Conservation (phyloP, 169 alveolate species). For the Plasmodium gonderi region DNA sequence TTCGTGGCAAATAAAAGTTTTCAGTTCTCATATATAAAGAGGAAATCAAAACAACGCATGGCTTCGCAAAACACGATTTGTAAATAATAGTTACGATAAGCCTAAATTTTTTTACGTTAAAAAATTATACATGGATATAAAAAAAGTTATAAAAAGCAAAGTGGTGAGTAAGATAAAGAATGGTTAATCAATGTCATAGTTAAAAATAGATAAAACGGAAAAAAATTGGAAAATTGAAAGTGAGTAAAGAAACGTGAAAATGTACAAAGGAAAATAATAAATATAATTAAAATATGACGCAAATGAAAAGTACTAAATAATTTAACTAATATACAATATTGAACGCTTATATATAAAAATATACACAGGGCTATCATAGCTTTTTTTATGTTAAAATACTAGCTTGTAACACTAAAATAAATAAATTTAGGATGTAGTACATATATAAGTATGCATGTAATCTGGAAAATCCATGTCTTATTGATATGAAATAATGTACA, state of each 20-base stretch:
- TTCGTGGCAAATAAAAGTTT: neutral
- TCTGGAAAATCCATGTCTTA: neutral
- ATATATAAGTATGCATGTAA: neutral
- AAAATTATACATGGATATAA: neutral
- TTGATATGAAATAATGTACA: neutral
- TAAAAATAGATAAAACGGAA: no score
- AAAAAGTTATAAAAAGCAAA: neutral
- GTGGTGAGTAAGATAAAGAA: neutral
- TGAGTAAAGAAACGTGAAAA: neutral
- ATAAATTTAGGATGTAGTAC: neutral
- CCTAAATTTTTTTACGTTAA: neutral
- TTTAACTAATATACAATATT: neutral
- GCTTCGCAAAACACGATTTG: neutral
- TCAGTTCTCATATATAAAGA: neutral
- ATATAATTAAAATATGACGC: neutral
- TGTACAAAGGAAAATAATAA: neutral
- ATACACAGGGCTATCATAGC: neutral
- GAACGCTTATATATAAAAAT: neutral
- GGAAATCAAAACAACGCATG: neutral
- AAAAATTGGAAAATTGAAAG: no score
- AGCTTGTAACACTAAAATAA: neutral
- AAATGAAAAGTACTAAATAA: neutral
- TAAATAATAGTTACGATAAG: neutral
- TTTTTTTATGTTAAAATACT: neutral
- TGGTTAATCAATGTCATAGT: no score